phyloP scores from a whole-genome alignment of 345 rosid genomes.

The Eucalyptus decipiens region DNA sequence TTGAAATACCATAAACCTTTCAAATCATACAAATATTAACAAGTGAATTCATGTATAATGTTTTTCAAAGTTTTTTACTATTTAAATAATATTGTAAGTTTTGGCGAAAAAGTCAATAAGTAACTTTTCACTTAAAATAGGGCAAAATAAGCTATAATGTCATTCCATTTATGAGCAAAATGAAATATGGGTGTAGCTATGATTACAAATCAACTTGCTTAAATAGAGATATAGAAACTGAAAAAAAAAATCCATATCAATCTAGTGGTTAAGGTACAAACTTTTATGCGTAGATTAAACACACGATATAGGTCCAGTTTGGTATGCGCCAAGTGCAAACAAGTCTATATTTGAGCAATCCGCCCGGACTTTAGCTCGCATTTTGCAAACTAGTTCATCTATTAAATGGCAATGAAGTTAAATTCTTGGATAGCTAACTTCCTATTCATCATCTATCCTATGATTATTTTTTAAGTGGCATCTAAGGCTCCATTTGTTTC shows the following conservation, averaged over 20 bases:
- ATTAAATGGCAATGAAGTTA: not conserved
- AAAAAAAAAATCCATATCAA: not conserved
- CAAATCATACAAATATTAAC: not conserved
- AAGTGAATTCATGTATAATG: not conserved
- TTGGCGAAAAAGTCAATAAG: not conserved
- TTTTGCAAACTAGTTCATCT: not conserved
- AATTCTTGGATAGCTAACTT: not conserved
- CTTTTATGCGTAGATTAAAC: not conserved
- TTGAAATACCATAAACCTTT: not conserved
- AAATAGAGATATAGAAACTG: not conserved
- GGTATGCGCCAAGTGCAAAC: not conserved
- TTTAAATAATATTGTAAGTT: not conserved
- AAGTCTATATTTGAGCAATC: not conserved
- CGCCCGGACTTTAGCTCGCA: not conserved
- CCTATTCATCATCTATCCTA: not conserved
- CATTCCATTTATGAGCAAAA: not conserved
- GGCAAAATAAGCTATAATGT: not conserved
- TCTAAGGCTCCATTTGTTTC: not conserved
- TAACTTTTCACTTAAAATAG: not conserved
- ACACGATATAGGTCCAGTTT: not conserved
- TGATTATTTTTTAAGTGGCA: not conserved
- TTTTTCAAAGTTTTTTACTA: not conserved
- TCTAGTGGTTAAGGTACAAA: not conserved
- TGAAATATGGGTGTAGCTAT: not conserved
- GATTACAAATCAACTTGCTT: not conserved